Evolutionary conservation across 306 rosid species (phyloP).

Genomic region (Lathyrus sativus): DNA sequence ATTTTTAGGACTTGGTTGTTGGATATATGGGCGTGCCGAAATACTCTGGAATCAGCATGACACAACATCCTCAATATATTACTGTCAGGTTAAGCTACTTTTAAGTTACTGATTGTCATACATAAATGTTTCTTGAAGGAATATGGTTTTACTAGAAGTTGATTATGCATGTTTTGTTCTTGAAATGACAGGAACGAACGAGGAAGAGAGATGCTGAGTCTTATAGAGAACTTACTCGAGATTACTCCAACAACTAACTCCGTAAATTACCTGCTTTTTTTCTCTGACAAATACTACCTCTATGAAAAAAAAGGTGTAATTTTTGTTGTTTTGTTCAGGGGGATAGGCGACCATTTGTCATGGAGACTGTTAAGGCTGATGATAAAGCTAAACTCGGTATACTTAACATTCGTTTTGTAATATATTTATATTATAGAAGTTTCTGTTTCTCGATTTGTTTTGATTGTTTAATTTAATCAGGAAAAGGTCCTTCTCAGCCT

Average conservation of each 20-base stretch:
- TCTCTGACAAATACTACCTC: conserved; percentile 25
- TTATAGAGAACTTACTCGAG: conserved; percentile 72
- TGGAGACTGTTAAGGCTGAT: conserved; percentile 97
- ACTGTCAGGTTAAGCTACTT: conserved; percentile 73
- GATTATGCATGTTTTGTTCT: conserved; percentile 22
- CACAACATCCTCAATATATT: conserved; percentile 95
- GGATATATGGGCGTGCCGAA: conserved; percentile 99
- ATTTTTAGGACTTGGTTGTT: conserved; percentile 81
- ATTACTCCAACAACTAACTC: conserved; percentile 63
- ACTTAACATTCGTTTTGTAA: conserved; percentile 26
- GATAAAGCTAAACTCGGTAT: conserved; percentile 88
- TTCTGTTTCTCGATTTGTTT: conserved; percentile 19
- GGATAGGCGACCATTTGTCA: conserved; percentile 70
- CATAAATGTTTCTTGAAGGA: neutral
- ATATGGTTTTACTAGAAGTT: conserved; percentile 21
- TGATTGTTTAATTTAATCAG: conserved; percentile 44
- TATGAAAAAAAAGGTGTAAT: conserved; percentile 17
- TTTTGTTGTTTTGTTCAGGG: conserved; percentile 61
- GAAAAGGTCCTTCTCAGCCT: conserved; percentile 86
- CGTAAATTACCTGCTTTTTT: conserved; percentile 50
- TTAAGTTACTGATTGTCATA: conserved; percentile 8
- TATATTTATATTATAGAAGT: conserved; percentile 13
- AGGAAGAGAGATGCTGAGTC: conserved; percentile 85
- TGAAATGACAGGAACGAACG: conserved; percentile 76
- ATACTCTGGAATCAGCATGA: conserved; percentile 88